Conservation (phyloP, 805 yeast species). For the Candida ponderosae region DNA sequence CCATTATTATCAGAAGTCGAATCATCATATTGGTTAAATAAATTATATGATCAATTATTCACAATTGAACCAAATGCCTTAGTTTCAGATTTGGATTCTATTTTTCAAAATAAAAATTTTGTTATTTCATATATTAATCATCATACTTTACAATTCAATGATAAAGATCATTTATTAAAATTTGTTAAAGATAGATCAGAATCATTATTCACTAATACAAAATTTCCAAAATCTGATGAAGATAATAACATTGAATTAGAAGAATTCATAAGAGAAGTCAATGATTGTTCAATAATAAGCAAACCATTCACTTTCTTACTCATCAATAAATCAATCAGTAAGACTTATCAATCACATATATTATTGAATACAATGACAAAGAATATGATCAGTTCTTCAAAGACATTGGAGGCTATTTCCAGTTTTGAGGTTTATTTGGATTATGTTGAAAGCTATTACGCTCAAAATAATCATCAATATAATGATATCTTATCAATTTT, state of each 20-base stretch:
- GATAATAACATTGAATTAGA: conserved; percentile 21
- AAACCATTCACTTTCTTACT: conserved; percentile 10
- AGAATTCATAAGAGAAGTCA: conserved; percentile 24
- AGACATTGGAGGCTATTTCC: conserved; percentile 18
- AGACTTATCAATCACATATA: conserved; percentile 37
- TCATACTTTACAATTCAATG: neutral
- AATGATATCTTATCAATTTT: conserved; percentile 28
- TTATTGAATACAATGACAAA: conserved; percentile 28
- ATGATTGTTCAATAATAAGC: conserved; percentile 8
- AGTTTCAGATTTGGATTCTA: conserved; percentile 1
- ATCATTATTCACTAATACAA: conserved; percentile 15
- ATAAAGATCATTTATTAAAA: neutral
- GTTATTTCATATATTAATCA: conserved; percentile 8
- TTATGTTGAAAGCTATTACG: conserved; percentile 29
- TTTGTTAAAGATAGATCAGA: conserved; percentile 9
- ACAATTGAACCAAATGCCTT: neutral
- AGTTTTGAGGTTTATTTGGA: conserved; percentile 33
- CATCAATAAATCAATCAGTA: conserved; percentile 27
- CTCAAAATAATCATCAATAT: conserved; percentile 26
- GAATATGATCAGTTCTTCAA: conserved; percentile 18
- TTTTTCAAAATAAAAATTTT: conserved; percentile 10
- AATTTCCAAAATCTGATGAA: conserved; percentile 40
- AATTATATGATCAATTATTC: conserved; percentile 5
- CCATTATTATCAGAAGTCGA: conserved; percentile 15
- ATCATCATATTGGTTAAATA: conserved; percentile 12